phyloP scores from a whole-genome alignment of 164 flowering plant genomes.

The Vitis labrusca region DNA sequence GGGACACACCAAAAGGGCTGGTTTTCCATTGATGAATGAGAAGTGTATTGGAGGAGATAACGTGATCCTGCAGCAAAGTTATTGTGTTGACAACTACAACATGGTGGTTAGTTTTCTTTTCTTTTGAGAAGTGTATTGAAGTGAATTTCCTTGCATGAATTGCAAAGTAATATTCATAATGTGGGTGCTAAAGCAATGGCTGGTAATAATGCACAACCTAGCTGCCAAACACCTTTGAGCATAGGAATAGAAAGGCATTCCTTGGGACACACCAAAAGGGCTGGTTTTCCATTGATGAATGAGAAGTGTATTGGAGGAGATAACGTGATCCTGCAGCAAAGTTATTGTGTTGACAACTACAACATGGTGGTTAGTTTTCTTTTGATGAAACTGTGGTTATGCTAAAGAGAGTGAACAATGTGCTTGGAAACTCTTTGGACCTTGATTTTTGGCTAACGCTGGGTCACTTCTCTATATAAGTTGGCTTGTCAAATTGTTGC shows the following conservation, averaged over 20 bases:
- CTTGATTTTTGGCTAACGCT: too few species aligned
- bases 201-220: constrained; percentile 12
- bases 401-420: too few species aligned
- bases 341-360: constrained; percentile 27
- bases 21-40: constrained; percentile 24
- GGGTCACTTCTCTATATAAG: too few species aligned
- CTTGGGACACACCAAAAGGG: constrained; percentile 9
- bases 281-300: constrained; percentile 19
- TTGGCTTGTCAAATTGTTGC: too few species aligned
- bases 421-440: too few species aligned
- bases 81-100: constrained; percentile 31
- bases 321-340: constrained; percentile 22
- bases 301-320: constrained; percentile 34
- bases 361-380: constrained; percentile 35
- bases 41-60: constrained; percentile 29
- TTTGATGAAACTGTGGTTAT: background rate
- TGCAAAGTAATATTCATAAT: constrained; percentile 15
- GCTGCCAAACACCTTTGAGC: constrained; percentile 7
- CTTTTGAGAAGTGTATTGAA: background rate
- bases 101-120: constrained; percentile 30
- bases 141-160: constrained; percentile 34
- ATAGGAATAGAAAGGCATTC: constrained; percentile 26
- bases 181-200: constrained; percentile 8
- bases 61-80: constrained; percentile 23
- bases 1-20: constrained; percentile 13